Percentiles rank a stretch among this genome's conserved stretches.
Evolutionary conservation across 805 yeast genomes (phyloP).

Genomic region (Starmerella lactis-condensi): DNA sequence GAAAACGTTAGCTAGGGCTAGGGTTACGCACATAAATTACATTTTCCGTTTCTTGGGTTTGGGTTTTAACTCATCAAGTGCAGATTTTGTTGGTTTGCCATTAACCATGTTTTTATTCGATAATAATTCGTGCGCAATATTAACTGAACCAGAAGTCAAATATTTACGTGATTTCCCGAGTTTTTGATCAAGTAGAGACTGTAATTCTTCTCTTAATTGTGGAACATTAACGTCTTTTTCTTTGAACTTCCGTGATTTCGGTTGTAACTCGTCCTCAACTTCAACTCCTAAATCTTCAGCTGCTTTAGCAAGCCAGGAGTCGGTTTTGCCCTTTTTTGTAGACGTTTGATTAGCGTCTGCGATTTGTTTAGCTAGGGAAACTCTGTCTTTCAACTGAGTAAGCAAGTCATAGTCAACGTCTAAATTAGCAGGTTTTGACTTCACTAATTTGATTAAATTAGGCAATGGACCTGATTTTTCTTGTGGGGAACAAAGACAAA

Average conservation of each 20-base stretch:
- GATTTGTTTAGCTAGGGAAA: constrained; percentile 46
- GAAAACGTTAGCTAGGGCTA: no score
- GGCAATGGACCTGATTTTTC: constrained; percentile 79
- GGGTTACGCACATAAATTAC: no score
- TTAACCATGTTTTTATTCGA: constrained; percentile 11
- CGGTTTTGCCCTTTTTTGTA: constrained; percentile 33
- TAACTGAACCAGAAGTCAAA: constrained; percentile 21
- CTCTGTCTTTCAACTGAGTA: constrained; percentile 50
- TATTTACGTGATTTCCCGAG: constrained; percentile 18
- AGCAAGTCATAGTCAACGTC: constrained; percentile 64
- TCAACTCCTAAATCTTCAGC: constrained; percentile 87
- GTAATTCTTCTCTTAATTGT: constrained; percentile 15
- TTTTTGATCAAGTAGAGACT: constrained; percentile 14
- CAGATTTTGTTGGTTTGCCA: constrained; percentile 13
- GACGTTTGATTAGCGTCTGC: constrained; percentile 53
- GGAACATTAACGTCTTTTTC: constrained; percentile 22
- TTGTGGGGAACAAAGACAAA: constrained; percentile 80
- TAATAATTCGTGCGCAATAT: constrained; percentile 21
- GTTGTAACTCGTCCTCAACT: constrained; percentile 32
- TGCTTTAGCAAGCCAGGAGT: constrained; percentile 69
- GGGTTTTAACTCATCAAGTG: constrained; percentile 13
- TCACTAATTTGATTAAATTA: constrained; percentile 43
- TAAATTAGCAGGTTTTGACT: constrained; percentile 39
- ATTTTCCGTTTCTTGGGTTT: constrained; percentile 2
- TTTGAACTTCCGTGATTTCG: constrained; percentile 14